Evolutionary conservation across 176 grass and related monocot genomes (phyloP).

Genomic region (Ensete ventricosum): DNA sequence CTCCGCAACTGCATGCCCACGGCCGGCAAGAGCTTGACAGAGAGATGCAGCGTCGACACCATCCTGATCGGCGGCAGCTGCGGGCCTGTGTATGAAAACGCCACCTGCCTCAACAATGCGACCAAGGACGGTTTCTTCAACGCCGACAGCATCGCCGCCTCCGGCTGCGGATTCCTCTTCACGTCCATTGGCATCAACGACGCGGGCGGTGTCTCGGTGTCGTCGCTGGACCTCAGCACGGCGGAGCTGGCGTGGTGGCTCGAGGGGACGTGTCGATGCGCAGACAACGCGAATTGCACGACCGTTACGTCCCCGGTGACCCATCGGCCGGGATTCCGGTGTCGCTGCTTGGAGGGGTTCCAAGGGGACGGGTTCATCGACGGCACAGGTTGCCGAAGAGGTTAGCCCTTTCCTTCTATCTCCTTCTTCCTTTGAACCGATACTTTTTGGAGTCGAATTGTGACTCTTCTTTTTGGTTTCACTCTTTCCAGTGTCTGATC

Average conservation of each 20-base stretch:
- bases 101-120: not conserved
- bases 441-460: too few species aligned
- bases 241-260: constrained; percentile 37
- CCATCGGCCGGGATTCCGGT: constrained; percentile 20
- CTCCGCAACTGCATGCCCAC: not conserved
- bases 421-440: too few species aligned
- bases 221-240: not conserved
- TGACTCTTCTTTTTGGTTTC: too few species aligned
- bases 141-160: not conserved
- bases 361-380: constrained; percentile 43
- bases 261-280: constrained; percentile 27
- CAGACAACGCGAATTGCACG: constrained; percentile 14
- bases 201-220: not conserved
- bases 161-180: constrained; percentile 18
- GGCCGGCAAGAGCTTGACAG: too few species aligned
- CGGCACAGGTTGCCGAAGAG: constrained; percentile 35
- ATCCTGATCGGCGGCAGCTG: not conserved
- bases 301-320: not conserved
- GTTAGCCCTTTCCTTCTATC: constrained; percentile 18
- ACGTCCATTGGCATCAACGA: constrained; percentile 10
- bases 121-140: not conserved
- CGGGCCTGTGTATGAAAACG: not conserved
- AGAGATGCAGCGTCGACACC: not conserved
- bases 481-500: too few species aligned
- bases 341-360: constrained; percentile 25